phyloP scores from a whole-genome alignment of 2,329 filamentous ascomycete genomes.

The Fusarium bulbicola region DNA sequence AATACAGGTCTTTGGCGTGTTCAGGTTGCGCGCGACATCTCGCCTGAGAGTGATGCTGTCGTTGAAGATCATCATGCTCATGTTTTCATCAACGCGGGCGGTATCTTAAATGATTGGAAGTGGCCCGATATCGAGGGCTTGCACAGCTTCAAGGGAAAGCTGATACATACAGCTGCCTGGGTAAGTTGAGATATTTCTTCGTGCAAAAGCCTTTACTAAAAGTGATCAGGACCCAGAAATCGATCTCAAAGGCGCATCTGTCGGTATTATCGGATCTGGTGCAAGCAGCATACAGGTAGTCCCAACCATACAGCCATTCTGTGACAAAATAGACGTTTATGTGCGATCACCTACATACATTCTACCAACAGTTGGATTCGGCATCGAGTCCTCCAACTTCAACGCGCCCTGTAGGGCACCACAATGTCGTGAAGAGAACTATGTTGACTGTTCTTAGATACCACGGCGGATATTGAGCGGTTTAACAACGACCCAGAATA shows the following conservation, averaged over 20 bases:
- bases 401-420: not conserved
- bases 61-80: not conserved
- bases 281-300: not conserved
- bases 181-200: not conserved
- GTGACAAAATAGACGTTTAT: not conserved
- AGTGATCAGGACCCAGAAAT: not conserved
- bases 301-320: not conserved
- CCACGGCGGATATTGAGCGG: not conserved
- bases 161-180: constrained; percentile 11
- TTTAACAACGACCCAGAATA: not conserved
- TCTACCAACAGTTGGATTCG: not conserved
- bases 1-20: not conserved
- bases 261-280: not conserved
- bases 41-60: not conserved
- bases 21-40: not conserved
- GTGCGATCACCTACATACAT: not conserved
- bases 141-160: not conserved
- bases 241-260: not conserved
- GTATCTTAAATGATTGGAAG: constrained; percentile 12
- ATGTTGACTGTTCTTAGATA: not conserved
- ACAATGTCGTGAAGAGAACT: too few species aligned
- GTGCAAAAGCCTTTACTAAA: not conserved
- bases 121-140: constrained; percentile 11
- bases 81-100: constrained; percentile 8
- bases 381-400: not conserved